These are phyloP conservation scores for Solanum hybrid DNA, from an alignment of 305 asterid species.

Conservation along the genomic window DNA sequence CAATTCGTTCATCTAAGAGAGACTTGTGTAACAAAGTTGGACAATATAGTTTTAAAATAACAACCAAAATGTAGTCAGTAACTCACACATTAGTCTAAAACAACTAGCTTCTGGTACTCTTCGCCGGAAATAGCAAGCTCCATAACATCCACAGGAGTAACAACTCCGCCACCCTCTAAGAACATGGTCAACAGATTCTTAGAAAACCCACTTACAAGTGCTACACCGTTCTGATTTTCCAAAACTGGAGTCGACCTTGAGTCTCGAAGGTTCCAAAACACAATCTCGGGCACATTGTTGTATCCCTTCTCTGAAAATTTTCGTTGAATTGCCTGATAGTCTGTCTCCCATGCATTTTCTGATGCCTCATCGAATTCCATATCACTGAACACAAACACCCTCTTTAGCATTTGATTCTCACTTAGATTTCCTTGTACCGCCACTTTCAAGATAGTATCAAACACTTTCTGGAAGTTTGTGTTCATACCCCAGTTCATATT, in stretches of 20 bases:
- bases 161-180: conserved; percentile 20
- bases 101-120: conserved; percentile 20
- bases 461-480: conserved; percentile 24
- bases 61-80: neutral
- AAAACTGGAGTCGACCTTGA: conserved; percentile 27
- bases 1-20: neutral
- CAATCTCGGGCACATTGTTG: conserved; percentile 25
- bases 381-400: conserved; percentile 30
- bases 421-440: conserved; percentile 19
- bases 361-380: conserved; percentile 40
- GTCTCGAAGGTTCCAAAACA: conserved; percentile 31
- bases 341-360: conserved; percentile 26
- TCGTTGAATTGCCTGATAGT: conserved; percentile 27
- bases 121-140: conserved; percentile 32
- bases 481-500: conserved; percentile 16
- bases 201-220: conserved; percentile 30
- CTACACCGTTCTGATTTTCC: conserved; percentile 30
- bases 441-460: conserved; percentile 11
- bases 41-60: neutral
- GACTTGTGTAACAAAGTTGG: neutral
- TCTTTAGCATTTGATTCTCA: conserved; percentile 29
- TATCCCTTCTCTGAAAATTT: conserved; percentile 28
- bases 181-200: conserved; percentile 28
- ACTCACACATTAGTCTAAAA: neutral
- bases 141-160: conserved; percentile 23